Evolutionary conservation across 108 stramenopile genomes (phyloP).

Genomic region (Skeletonema tropicum): DNA sequence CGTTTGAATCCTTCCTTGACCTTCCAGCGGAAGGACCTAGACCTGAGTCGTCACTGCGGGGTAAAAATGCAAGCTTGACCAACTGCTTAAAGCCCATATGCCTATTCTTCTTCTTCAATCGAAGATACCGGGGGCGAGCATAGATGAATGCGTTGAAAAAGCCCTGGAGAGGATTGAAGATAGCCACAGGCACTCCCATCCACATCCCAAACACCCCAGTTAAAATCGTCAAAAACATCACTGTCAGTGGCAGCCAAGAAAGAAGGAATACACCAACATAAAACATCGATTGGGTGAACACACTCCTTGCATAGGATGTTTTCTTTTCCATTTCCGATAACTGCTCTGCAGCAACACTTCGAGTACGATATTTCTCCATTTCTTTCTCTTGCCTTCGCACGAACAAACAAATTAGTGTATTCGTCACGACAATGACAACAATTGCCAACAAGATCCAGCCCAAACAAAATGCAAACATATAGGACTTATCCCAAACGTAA

Average conservation of each 20-base stretch:
- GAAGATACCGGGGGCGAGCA: background rate
- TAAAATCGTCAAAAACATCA: too few species aligned
- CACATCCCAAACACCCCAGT: too few species aligned
- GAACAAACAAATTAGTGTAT: background rate
- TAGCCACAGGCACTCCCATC: too few species aligned
- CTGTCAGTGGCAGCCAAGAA: too few species aligned
- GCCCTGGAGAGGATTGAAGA: background rate
- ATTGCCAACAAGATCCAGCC: slow-evolving; percentile 3
- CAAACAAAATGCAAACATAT: background rate
- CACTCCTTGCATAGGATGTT: background rate
- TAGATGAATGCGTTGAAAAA: background rate
- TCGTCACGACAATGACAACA: slow-evolving; percentile 2
- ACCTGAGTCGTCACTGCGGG: background rate
- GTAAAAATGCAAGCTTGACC: background rate
- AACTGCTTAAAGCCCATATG: background rate
- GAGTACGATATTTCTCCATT: background rate
- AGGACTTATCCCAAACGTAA: too few species aligned
- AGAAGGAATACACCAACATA: background rate
- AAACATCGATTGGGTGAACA: background rate
- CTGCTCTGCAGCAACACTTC: background rate
- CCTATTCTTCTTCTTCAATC: background rate
- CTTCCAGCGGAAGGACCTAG: too few species aligned
- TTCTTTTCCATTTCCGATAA: background rate
- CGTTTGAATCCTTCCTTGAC: too few species aligned
- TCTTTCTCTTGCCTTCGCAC: background rate